A percentile compares a stretch with the other conserved stretches of the same genome.
Evolutionary conservation across 202 grass and related monocot genomes (phyloP).

Genomic region (Saccharum hybrid): DNA sequence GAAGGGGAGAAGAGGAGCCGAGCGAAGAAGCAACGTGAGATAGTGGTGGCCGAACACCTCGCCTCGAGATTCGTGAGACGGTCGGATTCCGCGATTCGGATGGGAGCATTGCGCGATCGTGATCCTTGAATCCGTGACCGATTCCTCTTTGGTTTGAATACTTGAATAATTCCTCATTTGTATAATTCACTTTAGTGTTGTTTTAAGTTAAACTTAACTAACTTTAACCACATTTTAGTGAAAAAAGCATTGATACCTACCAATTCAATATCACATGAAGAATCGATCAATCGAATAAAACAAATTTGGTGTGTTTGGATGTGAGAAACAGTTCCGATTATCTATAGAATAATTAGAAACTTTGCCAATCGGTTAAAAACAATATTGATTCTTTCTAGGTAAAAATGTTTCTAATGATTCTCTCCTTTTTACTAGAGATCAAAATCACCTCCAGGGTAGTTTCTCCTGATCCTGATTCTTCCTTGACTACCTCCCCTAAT

Average conservation of each 20-base stretch:
- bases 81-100: neutral
- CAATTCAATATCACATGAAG: neutral
- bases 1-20: neutral
- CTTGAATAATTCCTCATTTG: neutral
- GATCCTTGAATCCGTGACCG: neutral
- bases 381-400: neutral
- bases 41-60: neutral
- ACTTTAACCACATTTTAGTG: neutral
- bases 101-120: neutral
- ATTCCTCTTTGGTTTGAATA: neutral
- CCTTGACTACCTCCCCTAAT: neutral
- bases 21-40: neutral
- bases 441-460: neutral
- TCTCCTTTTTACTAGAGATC: no score
- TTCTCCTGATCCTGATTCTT: neutral
- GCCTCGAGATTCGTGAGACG: constrained; percentile 29
- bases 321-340: neutral
- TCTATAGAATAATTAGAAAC: neutral
- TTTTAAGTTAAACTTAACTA: neutral
- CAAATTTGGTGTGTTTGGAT: neutral
- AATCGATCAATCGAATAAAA: neutral
- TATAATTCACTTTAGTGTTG: neutral
- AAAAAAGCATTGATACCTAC: neutral
- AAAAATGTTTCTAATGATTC: neutral
- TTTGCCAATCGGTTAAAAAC: neutral